Conservation (phyloP, 257 asterid species). For the Petunia axillaris region DNA sequence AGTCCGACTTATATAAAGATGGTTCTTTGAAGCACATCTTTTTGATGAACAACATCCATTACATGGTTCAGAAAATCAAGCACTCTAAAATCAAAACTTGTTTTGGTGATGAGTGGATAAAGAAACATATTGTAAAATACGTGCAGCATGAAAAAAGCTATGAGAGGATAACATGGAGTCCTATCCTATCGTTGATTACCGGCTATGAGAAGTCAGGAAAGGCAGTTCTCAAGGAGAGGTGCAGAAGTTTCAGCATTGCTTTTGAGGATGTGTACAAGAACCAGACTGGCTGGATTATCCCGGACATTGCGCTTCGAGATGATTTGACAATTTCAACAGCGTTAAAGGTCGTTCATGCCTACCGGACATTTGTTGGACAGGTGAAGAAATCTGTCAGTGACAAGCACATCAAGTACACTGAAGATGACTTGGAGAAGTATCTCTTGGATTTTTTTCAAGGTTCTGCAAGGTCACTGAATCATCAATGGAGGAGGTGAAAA, state of each 20-base stretch:
- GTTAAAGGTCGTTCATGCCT: constrained; percentile 51
- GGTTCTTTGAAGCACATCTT: constrained; percentile 55
- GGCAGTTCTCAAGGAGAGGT: constrained; percentile 60
- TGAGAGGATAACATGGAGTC: constrained; percentile 59
- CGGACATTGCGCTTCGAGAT: constrained; percentile 58
- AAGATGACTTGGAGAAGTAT: constrained; percentile 55
- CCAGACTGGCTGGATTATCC: constrained; percentile 72
- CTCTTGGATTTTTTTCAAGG: constrained; percentile 68
- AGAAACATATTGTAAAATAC: constrained; percentile 43
- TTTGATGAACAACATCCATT: constrained; percentile 77
- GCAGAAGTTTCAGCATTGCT: constrained; percentile 45
- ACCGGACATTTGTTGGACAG: constrained; percentile 46
- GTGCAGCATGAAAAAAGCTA: constrained; percentile 54
- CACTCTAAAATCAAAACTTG: constrained; percentile 46
- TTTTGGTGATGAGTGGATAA: constrained; percentile 71
- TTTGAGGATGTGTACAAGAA: constrained; percentile 67
- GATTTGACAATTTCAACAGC: constrained; percentile 54
- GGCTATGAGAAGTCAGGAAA: constrained; percentile 54
- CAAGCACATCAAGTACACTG: constrained; percentile 64
- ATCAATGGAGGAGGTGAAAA: constrained; percentile 47
- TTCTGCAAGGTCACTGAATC: constrained; percentile 49
- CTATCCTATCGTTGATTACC: constrained; percentile 39
- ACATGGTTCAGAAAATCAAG: constrained; percentile 63
- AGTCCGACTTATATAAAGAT: constrained; percentile 47
- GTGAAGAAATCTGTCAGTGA: constrained; percentile 46